Conservation (phyloP, 257 asterid species). For the Nicotiana benthamiana region DNA sequence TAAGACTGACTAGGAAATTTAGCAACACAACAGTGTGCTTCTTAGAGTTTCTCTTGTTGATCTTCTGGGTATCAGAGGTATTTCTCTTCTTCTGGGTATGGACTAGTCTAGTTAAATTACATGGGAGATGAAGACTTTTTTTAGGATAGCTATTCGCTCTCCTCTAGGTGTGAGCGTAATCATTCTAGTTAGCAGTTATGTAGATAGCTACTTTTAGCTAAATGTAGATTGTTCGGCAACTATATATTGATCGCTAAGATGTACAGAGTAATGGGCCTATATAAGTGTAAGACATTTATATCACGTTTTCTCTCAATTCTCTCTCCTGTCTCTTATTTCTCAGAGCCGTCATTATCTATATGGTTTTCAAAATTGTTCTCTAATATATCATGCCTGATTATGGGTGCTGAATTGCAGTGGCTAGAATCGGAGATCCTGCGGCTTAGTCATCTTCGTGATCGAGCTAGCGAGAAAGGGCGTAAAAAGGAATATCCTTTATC, state of each 20-base stretch:
- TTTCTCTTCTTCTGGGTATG: too few species aligned
- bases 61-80: too few species aligned
- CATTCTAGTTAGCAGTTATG: too few species aligned
- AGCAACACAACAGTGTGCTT: neutral
- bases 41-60: neutral
- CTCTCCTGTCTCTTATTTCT: neutral
- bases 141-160: too few species aligned
- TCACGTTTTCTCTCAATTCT: neutral
- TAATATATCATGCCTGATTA: neutral
- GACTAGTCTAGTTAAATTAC: too few species aligned
- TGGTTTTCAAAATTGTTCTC: neutral
- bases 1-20: neutral
- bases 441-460: conserved; percentile 93
- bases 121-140: too few species aligned
- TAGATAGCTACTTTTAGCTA: too few species aligned
- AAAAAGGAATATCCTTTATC: conserved; percentile 90
- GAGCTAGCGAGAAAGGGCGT: conserved; percentile 97
- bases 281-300: too few species aligned
- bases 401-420: conserved; percentile 56
- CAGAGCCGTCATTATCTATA: neutral
- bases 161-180: too few species aligned
- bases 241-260: too few species aligned
- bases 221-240: too few species aligned
- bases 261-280: too few species aligned
- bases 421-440: conserved; percentile 81